Percentiles rank a stretch among this genome's conserved stretches.
phyloP scores from a whole-genome alignment of 257 asterid genomes.

The Jasminum sambac region DNA sequence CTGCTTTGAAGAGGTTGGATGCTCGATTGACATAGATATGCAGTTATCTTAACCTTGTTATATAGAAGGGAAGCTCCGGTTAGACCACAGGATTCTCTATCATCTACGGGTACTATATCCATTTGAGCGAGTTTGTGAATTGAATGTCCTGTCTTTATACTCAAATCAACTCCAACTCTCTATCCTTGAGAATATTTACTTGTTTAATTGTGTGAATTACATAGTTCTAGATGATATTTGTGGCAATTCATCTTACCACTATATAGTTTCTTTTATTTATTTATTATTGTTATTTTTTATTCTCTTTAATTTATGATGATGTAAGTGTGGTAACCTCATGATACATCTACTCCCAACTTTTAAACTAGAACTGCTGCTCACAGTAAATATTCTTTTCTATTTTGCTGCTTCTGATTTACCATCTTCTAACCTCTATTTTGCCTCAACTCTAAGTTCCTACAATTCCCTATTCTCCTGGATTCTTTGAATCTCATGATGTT shows the following conservation, averaged over 20 bases:
- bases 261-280: too few relatives aligned
- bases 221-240: neutral
- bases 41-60: conserved; percentile 80
- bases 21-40: conserved; percentile 85
- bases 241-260: neutral
- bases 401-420: too few relatives aligned
- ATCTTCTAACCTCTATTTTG: too few relatives aligned
- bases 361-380: too few relatives aligned
- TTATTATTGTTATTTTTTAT: too few relatives aligned
- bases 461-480: too few relatives aligned
- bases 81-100: conserved; percentile 90
- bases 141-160: neutral
- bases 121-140: neutral
- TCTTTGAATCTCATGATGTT: conserved; percentile 17
- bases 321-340: neutral
- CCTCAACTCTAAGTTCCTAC: too few relatives aligned
- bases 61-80: conserved; percentile 80
- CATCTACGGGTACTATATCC: conserved; percentile 72
- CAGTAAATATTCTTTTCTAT: too few relatives aligned
- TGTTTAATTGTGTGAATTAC: neutral
- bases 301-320: too few relatives aligned
- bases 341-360: too few relatives aligned
- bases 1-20: conserved; percentile 91
- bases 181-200: neutral
- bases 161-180: neutral